Conservation (phyloP, 208 protist genomes). For the Strigomonas culicis region DNA sequence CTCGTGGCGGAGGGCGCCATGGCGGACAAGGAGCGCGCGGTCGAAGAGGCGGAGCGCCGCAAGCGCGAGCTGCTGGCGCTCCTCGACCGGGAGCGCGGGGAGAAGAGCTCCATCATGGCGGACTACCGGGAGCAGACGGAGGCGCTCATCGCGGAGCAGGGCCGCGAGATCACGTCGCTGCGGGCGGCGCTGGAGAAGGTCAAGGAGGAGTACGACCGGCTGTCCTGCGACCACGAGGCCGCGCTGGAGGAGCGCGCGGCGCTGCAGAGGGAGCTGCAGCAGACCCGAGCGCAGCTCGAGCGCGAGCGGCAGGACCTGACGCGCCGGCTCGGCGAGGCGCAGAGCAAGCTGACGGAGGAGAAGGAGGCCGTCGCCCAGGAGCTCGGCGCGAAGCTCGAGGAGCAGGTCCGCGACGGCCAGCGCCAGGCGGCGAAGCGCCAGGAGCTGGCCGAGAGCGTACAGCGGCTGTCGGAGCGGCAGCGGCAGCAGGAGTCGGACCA, state of each 20-base stretch:
- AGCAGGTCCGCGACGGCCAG: constrained; percentile 30
- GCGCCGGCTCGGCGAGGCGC: constrained; percentile 39
- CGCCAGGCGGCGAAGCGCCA: constrained; percentile 34
- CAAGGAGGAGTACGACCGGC: constrained; percentile 41
- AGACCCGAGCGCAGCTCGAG: constrained; percentile 29
- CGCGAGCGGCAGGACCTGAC: constrained; percentile 40
- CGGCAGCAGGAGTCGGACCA: constrained; percentile 43
- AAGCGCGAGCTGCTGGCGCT: constrained; percentile 70
- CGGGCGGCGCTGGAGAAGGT: constrained; percentile 45
- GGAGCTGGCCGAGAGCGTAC: constrained; percentile 54
- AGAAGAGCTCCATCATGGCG: constrained; percentile 85
- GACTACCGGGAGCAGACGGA: constrained; percentile 89
- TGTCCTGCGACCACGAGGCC: constrained; percentile 36
- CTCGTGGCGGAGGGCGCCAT: constrained; percentile 64
- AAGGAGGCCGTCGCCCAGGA: constrained; percentile 39
- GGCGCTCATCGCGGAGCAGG: constrained; percentile 81
- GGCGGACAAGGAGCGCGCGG: constrained; percentile 57
- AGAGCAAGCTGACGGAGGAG: constrained; percentile 32
- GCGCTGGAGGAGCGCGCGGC: constrained; percentile 27
- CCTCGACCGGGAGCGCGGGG: constrained; percentile 76
- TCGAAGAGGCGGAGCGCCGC: constrained; percentile 53
- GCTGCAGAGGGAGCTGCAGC: constrained; percentile 33
- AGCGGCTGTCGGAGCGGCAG: constrained; percentile 36
- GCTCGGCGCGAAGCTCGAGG: constrained; percentile 38
- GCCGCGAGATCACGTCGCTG: constrained; percentile 73